Evolutionary conservation across 192 early-diverging fungal genomes (phyloP).

Genomic region (Phlyctochytrium planicorne): DNA sequence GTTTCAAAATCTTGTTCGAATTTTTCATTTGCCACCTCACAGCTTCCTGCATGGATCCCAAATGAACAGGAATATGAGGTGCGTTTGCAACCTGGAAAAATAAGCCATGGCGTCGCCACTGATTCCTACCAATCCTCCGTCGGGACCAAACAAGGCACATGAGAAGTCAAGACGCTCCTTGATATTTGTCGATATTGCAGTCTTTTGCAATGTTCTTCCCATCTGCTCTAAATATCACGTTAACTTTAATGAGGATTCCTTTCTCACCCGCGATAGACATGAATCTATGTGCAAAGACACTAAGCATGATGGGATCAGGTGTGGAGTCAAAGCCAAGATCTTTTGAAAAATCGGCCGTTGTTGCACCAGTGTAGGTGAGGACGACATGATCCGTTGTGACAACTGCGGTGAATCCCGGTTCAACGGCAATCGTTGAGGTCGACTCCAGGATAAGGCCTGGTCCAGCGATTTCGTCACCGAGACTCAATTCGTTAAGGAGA

Average conservation of each 20-base stretch:
- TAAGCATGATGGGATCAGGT: conserved; percentile 83
- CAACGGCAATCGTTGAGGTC: conserved; percentile 85
- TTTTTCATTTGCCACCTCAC: conserved; percentile 88
- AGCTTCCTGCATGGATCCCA: conserved; percentile 92
- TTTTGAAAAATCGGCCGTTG: conserved; percentile 30
- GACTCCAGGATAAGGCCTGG: conserved; percentile 90
- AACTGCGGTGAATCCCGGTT: conserved; percentile 72
- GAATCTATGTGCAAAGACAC: conserved; percentile 93
- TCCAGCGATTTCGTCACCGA: conserved; percentile 72
- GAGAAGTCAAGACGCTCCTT: conserved; percentile 98
- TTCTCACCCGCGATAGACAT: conserved; percentile 81
- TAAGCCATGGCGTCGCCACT: conserved; percentile 50
- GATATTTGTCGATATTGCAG: conserved; percentile 94
- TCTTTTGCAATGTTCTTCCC: conserved; percentile 92
- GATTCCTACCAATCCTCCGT: conserved; percentile 65
- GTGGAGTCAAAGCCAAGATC: conserved; percentile 36
- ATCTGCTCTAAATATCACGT: conserved; percentile 72
- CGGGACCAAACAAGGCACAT: conserved; percentile 91
- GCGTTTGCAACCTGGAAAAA: conserved; percentile 24
- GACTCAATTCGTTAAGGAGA: conserved; percentile 55
- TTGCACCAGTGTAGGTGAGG: conserved; percentile 19
- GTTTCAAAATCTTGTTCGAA: conserved; percentile 62
- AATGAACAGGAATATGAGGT: conserved; percentile 69
- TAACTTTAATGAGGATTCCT: background rate
- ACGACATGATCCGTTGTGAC: conserved; percentile 66